Evolutionary conservation across 768 basidiomycete genomes (phyloP).

Genomic region (Naematelia aurantialba): DNA sequence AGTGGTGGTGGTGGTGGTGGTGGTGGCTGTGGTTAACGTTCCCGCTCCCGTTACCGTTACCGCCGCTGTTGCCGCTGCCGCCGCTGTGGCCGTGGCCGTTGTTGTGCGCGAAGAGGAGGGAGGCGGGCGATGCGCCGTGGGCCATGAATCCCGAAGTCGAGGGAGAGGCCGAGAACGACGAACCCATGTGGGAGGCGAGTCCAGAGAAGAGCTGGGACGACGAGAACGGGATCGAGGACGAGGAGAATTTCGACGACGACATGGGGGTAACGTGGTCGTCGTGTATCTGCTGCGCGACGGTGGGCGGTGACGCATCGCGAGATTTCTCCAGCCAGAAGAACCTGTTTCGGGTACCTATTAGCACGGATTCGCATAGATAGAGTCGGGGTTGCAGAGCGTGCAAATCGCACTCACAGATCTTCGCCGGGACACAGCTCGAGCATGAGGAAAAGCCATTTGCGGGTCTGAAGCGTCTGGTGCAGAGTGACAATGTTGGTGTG

Average conservation of each 20-base stretch:
- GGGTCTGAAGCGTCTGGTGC: slow-evolving; percentile 84
- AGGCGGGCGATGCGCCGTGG: slow-evolving; percentile 31
- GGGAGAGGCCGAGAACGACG: slow-evolving; percentile 39
- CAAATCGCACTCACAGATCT: slow-evolving; percentile 58
- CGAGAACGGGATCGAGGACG: slow-evolving; percentile 48
- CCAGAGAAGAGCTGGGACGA: slow-evolving; percentile 40
- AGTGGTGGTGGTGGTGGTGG: no score
- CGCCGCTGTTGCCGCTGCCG: slow-evolving; percentile 11
- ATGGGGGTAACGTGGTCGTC: slow-evolving; percentile 32
- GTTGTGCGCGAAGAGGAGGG: slow-evolving; percentile 42
- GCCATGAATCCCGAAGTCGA: slow-evolving; percentile 24
- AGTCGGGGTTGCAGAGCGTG: background rate
- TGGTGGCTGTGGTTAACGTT: no score
- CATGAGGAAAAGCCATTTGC: slow-evolving; percentile 83
- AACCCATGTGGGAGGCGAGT: slow-evolving; percentile 23
- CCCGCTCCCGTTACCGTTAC: no score
- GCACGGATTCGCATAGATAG: no score
- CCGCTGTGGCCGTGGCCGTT: no score
- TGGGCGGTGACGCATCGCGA: slow-evolving; percentile 58
- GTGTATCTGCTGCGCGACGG: slow-evolving; percentile 27
- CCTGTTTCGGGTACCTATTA: no score
- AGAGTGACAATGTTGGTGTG: slow-evolving; percentile 95
- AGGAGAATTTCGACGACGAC: slow-evolving; percentile 49
- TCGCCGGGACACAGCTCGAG: slow-evolving; percentile 95
- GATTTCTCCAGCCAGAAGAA: slow-evolving; percentile 98